Conservation (phyloP, 768 basidiomycete genomes). For the Asterophora parasitica region DNA sequence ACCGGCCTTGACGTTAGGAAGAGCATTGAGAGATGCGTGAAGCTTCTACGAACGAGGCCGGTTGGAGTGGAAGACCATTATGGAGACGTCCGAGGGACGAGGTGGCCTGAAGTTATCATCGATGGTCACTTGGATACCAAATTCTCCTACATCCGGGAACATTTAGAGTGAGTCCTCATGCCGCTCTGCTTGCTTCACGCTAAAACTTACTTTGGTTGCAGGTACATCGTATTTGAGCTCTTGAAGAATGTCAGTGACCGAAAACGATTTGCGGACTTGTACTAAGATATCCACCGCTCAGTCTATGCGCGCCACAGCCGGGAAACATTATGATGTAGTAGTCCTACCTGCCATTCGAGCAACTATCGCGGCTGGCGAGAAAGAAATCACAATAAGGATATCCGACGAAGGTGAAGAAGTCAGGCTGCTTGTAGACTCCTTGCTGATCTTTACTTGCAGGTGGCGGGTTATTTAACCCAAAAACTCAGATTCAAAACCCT, state of each 20-base stretch:
- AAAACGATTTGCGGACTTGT: neutral
- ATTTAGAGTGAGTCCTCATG: conserved; percentile 59
- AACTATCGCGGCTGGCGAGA: conserved; percentile 70
- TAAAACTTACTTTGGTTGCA: conserved; percentile 21
- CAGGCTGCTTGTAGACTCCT: neutral
- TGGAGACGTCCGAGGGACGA: conserved; percentile 21
- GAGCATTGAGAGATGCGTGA: conserved; percentile 66
- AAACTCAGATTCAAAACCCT: conserved; percentile 49
- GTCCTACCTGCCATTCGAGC: conserved; percentile 59
- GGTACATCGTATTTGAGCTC: conserved; percentile 86
- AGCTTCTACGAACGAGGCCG: conserved; percentile 47
- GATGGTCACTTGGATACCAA: conserved; percentile 68
- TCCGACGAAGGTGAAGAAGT: conserved; percentile 73
- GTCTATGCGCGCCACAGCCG: conserved; percentile 69
- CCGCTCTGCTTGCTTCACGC: neutral
- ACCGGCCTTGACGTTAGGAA: conserved; percentile 66
- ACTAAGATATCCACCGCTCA: conserved; percentile 23
- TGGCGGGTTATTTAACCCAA: conserved; percentile 57
- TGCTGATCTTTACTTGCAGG: conserved; percentile 36
- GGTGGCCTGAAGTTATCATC: conserved; percentile 61
- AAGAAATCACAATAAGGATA: conserved; percentile 77
- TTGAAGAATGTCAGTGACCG: conserved; percentile 71
- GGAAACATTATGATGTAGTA: conserved; percentile 40
- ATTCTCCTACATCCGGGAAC: conserved; percentile 84
- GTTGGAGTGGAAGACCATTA: conserved; percentile 37